Base-by-base conservation (phyloP, 129 eudicot genomes). In the Silybum marianum region DNA sequence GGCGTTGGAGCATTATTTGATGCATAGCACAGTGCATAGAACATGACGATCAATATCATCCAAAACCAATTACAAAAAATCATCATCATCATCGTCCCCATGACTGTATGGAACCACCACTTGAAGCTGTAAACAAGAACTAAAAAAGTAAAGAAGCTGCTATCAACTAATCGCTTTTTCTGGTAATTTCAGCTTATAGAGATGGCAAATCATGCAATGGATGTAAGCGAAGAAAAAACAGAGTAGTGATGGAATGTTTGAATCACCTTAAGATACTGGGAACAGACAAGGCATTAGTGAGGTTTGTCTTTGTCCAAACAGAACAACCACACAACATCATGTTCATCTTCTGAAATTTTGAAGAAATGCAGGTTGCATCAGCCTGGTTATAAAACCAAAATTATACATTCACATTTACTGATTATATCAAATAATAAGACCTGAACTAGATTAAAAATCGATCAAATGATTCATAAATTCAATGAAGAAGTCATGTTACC, bases 261-360 rank as follows among this genome's bases (percentile, higher is more conserved):
- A 30, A 34, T 74, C 73, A 82, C 89, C 86, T 69, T 71, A 48
- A 86, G 82, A 67, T 82, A 82, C 75, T 78, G 89, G 18, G 81
- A 78, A 76, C 86, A 86, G 76, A 86, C 86, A 21, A 86, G 82
- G 77, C 86, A 82, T 38, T 82, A 80, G 19, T 72, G 60, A 72
- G 84, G 77, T 36, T 82, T 73, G 63, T 60, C 86, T 78, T 86
- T 86, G 84, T 78, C 78, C 81, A 86, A 74, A 83, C 84, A 78
- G 79, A 86, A 82, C 89, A 86, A 82, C 89, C 89, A 86, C 46
- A 74, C 86, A 72, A 86, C 86, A 78, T 86, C 89, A 54, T 86
- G 84, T 65, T 86, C 88, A 77, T 81, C 88, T 80, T 82, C 84
- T 81, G 83, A 39, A 82, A 78, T 44, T 22, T 3, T 30, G 26